These are phyloP conservation scores for Leccinum pachyderme DNA, from an alignment of 1,284 basidiomycete genomes.

Conservation along the genomic window DNA sequence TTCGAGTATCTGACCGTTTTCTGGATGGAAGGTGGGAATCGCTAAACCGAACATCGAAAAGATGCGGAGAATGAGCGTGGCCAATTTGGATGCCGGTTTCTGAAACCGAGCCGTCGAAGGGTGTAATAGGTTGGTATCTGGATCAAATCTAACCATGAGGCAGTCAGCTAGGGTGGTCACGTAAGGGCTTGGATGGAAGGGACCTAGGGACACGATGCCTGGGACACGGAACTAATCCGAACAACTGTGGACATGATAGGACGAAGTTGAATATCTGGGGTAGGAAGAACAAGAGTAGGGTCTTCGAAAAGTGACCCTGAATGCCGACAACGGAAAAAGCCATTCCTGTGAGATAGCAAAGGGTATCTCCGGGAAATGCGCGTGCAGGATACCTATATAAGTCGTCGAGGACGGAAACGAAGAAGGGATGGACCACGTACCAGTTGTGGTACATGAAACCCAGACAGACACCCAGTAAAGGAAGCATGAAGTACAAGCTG, in stretches of 20 bases:
- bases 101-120: conserved; percentile 71
- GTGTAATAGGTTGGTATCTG: conserved; percentile 66
- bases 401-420: not conserved
- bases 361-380: conserved; percentile 95
- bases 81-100: conserved; percentile 52
- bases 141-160: conserved; percentile 58
- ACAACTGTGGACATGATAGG: conserved; percentile 92
- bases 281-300: conserved; percentile 92
- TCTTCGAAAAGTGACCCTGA: conserved; percentile 97
- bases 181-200: not conserved
- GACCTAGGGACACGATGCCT: conserved; percentile 90
- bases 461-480: conserved; percentile 85
- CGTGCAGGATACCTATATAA: conserved; percentile 85
- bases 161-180: conserved; percentile 3
- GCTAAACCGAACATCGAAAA: conserved; percentile 66
- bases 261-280: conserved; percentile 99
- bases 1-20: conserved; percentile 57
- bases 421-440: conserved; percentile 44
- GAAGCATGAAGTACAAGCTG: conserved; percentile 95
- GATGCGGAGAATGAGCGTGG: conserved; percentile 53
- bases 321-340: conserved; percentile 95
- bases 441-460: conserved; percentile 95
- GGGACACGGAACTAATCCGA: conserved; percentile 91
- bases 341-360: conserved; percentile 98
- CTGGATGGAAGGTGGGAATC: conserved; percentile 57